Evolutionary conservation across 2,329 filamentous ascomycete species (phyloP).

Genomic region (Aspergillus transmontanensis): DNA sequence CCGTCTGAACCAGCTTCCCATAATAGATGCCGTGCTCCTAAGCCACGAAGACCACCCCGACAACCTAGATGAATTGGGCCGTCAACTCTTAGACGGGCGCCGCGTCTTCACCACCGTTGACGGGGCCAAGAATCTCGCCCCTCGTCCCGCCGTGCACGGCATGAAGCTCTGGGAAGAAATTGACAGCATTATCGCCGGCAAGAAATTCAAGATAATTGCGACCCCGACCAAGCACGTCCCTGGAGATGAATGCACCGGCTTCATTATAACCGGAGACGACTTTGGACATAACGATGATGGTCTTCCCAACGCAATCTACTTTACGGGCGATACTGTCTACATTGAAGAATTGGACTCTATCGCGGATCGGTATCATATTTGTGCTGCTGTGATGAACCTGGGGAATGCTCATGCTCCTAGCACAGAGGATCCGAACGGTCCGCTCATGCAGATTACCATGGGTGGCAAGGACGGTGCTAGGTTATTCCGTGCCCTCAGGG

Average conservation of each 20-base stretch:
- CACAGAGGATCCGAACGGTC: slow-evolving; percentile 22
- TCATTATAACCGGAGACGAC: slow-evolving; percentile 40
- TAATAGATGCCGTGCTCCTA: slow-evolving; percentile 53
- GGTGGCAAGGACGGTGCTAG: slow-evolving; percentile 45
- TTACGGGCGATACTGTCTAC: slow-evolving; percentile 55
- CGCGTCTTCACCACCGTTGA: slow-evolving; percentile 51
- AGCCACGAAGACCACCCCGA: slow-evolving; percentile 56
- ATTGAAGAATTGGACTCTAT: slow-evolving; percentile 44
- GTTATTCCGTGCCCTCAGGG: slow-evolving; percentile 43
- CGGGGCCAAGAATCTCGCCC: slow-evolving; percentile 48
- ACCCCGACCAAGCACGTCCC: slow-evolving; percentile 51
- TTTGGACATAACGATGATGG: slow-evolving; percentile 44
- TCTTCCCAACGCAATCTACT: slow-evolving; percentile 51
- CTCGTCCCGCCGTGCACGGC: slow-evolving; percentile 46
- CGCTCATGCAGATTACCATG: slow-evolving; percentile 46
- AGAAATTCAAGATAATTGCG: slow-evolving; percentile 42
- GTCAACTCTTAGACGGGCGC: slow-evolving; percentile 49
- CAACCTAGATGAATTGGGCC: slow-evolving; percentile 53
- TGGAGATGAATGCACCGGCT: slow-evolving; percentile 50
- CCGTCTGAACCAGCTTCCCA: slow-evolving; percentile 42
- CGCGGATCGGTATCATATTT: slow-evolving; percentile 39
- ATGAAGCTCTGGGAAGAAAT: slow-evolving; percentile 45
- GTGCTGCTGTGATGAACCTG: slow-evolving; percentile 46
- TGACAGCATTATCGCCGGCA: slow-evolving; percentile 31
- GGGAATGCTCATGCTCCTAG: slow-evolving; percentile 32